phyloP scores from a whole-genome alignment of 2,329 filamentous ascomycete genomes.

The Didymella sp. region DNA sequence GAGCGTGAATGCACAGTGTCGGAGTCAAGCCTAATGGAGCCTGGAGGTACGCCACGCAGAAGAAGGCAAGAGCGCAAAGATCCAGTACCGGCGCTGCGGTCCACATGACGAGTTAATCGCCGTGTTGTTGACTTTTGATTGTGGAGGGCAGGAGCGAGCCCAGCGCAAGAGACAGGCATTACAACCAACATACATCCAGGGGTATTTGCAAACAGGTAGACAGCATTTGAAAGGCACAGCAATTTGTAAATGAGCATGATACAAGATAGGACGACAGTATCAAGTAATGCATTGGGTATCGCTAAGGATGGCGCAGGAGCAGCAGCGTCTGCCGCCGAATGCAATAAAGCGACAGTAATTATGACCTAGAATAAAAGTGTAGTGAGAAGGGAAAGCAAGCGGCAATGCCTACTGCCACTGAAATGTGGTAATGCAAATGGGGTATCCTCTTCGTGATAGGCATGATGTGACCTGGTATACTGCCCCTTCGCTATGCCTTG shows the following conservation, averaged over 20 bases:
- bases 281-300: slow-evolving; percentile 9
- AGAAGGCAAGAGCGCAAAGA: neutral
- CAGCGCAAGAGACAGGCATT: neutral
- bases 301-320: neutral
- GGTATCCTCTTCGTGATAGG: slow-evolving; percentile 15
- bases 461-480: slow-evolving; percentile 8
- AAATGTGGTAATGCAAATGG: slow-evolving; percentile 2
- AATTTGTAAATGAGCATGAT: neutral
- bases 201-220: neutral
- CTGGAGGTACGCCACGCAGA: neutral
- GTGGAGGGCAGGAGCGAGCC: slow-evolving; percentile 5
- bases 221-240: neutral
- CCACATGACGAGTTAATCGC: neutral
- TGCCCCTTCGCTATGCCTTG: slow-evolving; percentile 4
- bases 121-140: neutral
- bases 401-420: neutral
- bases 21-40: neutral
- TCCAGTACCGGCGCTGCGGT: neutral
- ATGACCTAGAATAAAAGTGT: neutral
- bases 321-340: neutral
- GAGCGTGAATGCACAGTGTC: neutral
- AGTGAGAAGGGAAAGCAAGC: neutral
- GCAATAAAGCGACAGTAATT: slow-evolving; percentile 1
- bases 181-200: neutral
- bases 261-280: neutral